These are phyloP conservation scores for Paramecium octaurelia DNA, from an alignment of 73 alveolate genomes.

Conservation along the genomic window DNA sequence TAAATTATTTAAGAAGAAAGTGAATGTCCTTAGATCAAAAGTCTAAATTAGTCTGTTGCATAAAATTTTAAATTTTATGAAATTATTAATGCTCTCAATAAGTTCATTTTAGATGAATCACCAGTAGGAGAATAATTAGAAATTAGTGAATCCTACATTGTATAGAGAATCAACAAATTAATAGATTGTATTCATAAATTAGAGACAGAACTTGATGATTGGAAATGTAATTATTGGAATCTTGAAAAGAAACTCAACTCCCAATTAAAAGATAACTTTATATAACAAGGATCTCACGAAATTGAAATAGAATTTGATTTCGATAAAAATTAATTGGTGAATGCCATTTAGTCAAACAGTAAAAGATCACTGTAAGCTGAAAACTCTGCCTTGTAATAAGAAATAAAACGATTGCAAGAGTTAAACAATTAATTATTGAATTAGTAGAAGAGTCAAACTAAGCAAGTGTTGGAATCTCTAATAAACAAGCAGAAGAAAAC, in stretches of 20 bases:
- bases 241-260: neutral
- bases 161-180: neutral
- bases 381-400: neutral
- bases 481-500: neutral
- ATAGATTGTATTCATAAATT: neutral
- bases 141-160: neutral
- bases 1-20: neutral
- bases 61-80: neutral
- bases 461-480: neutral
- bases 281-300: neutral
- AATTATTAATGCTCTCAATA: neutral
- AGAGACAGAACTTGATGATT: neutral
- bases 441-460: neutral
- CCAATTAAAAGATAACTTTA: neutral
- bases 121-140: neutral
- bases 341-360: neutral
- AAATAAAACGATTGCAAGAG: neutral
- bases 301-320: conserved; percentile 11
- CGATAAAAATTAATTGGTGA: neutral
- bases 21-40: neutral
- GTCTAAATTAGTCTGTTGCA: conserved; percentile 8
- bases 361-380: neutral
- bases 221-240: conserved; percentile 28
- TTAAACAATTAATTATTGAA: neutral
- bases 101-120: neutral